Evolutionary conservation across 306 rosid species (phyloP).

Genomic region (Ziziphus jujuba): DNA sequence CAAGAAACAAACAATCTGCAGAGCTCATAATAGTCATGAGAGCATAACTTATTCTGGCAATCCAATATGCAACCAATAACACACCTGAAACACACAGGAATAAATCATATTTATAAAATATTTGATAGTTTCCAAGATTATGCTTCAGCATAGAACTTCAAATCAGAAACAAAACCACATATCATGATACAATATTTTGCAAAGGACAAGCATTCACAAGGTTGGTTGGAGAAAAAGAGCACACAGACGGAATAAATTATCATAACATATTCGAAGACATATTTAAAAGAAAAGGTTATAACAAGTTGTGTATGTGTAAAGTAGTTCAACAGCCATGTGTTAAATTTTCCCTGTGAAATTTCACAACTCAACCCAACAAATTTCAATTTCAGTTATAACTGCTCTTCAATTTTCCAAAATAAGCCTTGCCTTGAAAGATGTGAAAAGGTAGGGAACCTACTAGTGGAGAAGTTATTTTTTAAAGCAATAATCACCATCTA

Average conservation of each 20-base stretch:
- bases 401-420: neutral
- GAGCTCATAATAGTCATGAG: slow-evolving; percentile 43
- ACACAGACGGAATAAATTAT: neutral
- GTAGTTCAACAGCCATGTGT: neutral
- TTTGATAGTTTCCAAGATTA: slow-evolving; percentile 19
- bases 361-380: neutral
- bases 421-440: neutral
- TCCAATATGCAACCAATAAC: slow-evolving; percentile 54
- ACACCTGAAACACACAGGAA: slow-evolving; percentile 59
- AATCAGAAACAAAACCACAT: neutral
- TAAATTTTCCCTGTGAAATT: neutral
- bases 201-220: neutral
- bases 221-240: neutral
- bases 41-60: slow-evolving; percentile 30
- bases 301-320: neutral
- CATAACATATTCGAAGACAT: neutral
- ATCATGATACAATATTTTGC: neutral
- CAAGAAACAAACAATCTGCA: slow-evolving; percentile 74
- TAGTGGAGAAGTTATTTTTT: neutral
- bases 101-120: slow-evolving; percentile 7
- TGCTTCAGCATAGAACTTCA: slow-evolving; percentile 9
- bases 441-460: neutral
- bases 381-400: neutral
- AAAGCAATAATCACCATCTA: slow-evolving; percentile 3
- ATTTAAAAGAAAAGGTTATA: neutral